Evolutionary conservation across 2,329 filamentous ascomycete genomes (phyloP).

Genomic region (Hypoxylon sp.): DNA sequence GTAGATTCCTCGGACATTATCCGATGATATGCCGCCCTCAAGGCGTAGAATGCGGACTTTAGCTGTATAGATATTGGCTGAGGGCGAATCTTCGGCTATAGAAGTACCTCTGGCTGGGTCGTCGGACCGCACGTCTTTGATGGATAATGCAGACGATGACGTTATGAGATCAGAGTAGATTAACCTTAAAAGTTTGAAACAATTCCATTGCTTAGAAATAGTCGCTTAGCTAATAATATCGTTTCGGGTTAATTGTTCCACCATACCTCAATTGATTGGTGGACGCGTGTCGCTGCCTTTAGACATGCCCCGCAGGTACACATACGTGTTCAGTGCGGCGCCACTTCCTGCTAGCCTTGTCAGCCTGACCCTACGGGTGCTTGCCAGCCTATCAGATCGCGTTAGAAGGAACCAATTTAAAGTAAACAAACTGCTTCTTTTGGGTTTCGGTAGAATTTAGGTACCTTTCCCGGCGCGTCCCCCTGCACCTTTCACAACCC

Average conservation of each 20-base stretch:
- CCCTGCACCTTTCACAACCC: conserved; percentile 31
- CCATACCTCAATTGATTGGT: conserved; percentile 9
- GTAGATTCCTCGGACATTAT: conserved; percentile 1
- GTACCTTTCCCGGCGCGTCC: conserved; percentile 33
- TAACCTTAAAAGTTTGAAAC: conserved; percentile 1
- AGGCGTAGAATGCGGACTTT: conserved; percentile 1
- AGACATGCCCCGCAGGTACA: conserved; percentile 9
- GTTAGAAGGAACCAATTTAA: conserved; percentile 33
- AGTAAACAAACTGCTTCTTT: conserved; percentile 53
- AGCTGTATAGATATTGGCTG: neutral
- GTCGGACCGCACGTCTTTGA: conserved; percentile 9
- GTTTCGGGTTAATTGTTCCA: conserved; percentile 1
- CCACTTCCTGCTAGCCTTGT: conserved; percentile 26
- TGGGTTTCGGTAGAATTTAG: conserved; percentile 28
- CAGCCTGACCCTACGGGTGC: conserved; percentile 3
- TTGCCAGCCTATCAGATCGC: conserved; percentile 27
- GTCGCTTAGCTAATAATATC: conserved; percentile 18
- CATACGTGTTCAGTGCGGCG: conserved; percentile 25
- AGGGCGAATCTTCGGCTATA: neutral
- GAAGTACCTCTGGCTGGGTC: neutral
- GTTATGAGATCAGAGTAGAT: conserved; percentile 1
- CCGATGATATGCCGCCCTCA: conserved; percentile 18
- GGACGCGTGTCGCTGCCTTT: conserved; percentile 9
- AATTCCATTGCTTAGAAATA: conserved; percentile 17
- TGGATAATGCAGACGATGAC: conserved; percentile 3